Evolutionary conservation across 768 basidiomycete genomes (phyloP), one percentile per base, ranked within the genome.

Genomic region (Aureoboletus auriporus): DNA sequence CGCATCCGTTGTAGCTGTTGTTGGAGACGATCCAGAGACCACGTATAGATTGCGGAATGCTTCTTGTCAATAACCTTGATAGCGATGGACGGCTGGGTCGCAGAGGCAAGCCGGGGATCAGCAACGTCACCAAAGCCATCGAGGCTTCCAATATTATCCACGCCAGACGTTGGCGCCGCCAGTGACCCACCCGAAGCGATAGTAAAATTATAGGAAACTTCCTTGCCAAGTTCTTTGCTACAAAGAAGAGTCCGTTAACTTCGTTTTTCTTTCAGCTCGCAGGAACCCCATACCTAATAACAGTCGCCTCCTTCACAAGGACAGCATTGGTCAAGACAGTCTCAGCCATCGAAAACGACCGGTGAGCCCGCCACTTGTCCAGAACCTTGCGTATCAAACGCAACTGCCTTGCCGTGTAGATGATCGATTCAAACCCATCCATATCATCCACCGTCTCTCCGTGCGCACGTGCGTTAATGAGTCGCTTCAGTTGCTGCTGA

Each of bases 1-100:
- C 92, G 86, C 94, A 98, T 98, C 53, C 89, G 86, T 58, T 86
- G 83, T 14, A 97, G 70, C 52, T 93, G 93, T 55, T 92, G 89
- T 55, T 87, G 81, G 67, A 97, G 82, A 28, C 89, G 82, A 59
- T 90, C 85, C 38, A 93, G 69, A 14, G 92, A 92, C 95, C 95
- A 99, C 7, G 84, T 76, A 64, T 94, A 94, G 44, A 97, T 83
- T 16, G 89, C 87, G 57, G 82, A 85, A 60, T 95, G 81, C 39
- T 82, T 80, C 63, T 84, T 84, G 73, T 99, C 95, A 30, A 96
- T 72, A 38, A 99, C 86, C 67, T 95, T 97, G 71, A 97, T 75
- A 26, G 84, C 87, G 8, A 94, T 85, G 8, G 84, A 84, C 0
- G 94, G 91, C 52, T 92, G 89, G 1, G 83, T 82, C 6, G 78